Evolutionary conservation across 2,329 filamentous ascomycete species (phyloP).

Genomic region (Pseudocercospora pini-densiflorae): DNA sequence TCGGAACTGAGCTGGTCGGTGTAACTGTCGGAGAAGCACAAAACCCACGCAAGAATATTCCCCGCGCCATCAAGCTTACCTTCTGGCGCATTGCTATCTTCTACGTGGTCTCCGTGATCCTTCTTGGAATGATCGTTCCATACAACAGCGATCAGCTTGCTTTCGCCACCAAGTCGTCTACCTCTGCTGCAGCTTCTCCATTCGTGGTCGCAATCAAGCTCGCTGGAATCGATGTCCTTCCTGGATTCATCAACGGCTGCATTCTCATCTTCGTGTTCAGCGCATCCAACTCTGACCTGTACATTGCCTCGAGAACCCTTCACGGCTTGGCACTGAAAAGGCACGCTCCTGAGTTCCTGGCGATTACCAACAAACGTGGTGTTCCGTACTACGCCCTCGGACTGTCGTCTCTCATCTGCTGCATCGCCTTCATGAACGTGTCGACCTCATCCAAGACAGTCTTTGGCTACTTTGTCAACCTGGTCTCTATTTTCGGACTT

Average conservation of each 20-base stretch:
- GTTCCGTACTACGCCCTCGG: slow-evolving; percentile 71
- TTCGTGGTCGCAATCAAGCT: slow-evolving; percentile 75
- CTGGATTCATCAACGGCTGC: slow-evolving; percentile 73
- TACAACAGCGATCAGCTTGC: slow-evolving; percentile 67
- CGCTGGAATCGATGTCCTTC: slow-evolving; percentile 65
- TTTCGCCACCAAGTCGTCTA: slow-evolving; percentile 58
- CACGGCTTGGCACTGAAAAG: slow-evolving; percentile 74
- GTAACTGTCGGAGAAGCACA: slow-evolving; percentile 75
- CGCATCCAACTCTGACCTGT: slow-evolving; percentile 77
- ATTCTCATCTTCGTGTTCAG: slow-evolving; percentile 78
- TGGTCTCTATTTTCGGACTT: slow-evolving; percentile 45
- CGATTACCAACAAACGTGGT: slow-evolving; percentile 70
- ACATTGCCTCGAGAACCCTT: slow-evolving; percentile 63
- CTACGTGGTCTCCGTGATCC: slow-evolving; percentile 74
- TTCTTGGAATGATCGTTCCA: slow-evolving; percentile 77
- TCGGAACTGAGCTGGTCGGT: slow-evolving; percentile 77
- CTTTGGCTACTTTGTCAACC: slow-evolving; percentile 56
- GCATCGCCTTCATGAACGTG: slow-evolving; percentile 58
- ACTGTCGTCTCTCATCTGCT: slow-evolving; percentile 64
- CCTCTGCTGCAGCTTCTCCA: slow-evolving; percentile 64
- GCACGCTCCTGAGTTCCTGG: slow-evolving; percentile 73
- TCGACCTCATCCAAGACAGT: slow-evolving; percentile 46
- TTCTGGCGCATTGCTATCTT: slow-evolving; percentile 84
- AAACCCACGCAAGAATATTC: slow-evolving; percentile 75
- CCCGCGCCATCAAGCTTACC: slow-evolving; percentile 76